Percentiles rank a stretch among this genome's conserved stretches.
Evolutionary conservation across 202 grass and related monocot species (phyloP).

Genomic region (Schoenoplectus tabernaemontani): DNA sequence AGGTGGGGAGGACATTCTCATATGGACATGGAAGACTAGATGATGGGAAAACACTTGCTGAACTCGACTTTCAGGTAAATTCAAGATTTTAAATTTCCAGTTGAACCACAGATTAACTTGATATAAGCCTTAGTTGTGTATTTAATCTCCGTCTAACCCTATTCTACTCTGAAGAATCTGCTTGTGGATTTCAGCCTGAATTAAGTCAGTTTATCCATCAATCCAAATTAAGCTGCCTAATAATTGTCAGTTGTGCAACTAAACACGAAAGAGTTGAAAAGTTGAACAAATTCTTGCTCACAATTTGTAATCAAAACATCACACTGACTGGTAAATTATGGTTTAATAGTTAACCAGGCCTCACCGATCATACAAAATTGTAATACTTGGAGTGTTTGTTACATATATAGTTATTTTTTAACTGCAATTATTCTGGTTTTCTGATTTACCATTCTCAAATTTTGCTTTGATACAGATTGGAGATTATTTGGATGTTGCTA

Average conservation of each 20-base stretch:
- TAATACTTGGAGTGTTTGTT: background rate
- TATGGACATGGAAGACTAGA: conserved; percentile 66
- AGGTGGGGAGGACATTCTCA: conserved; percentile 83
- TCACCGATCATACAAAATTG: background rate
- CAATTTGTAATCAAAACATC: too few relatives aligned
- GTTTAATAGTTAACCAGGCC: background rate
- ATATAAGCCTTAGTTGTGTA: background rate
- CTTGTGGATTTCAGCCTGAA: background rate
- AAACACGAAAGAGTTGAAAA: background rate
- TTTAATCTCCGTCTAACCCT: background rate
- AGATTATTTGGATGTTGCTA: conserved; percentile 80
- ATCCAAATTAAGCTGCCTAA: background rate
- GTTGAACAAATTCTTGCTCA: background rate
- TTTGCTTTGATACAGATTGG: conserved; percentile 39
- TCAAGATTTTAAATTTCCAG: background rate
- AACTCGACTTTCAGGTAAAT: conserved; percentile 85
- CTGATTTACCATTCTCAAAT: background rate
- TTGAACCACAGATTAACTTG: background rate
- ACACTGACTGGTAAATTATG: background rate
- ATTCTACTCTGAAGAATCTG: background rate
- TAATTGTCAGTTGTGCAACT: background rate
- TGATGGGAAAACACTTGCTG: conserved; percentile 72
- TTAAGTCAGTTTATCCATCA: background rate
- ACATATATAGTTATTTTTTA: background rate
- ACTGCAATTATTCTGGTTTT: background rate